These are phyloP conservation scores for Wickerhamomyces kurtzmanii DNA, from an alignment of 805 yeast genomes.

Conservation along the genomic window DNA sequence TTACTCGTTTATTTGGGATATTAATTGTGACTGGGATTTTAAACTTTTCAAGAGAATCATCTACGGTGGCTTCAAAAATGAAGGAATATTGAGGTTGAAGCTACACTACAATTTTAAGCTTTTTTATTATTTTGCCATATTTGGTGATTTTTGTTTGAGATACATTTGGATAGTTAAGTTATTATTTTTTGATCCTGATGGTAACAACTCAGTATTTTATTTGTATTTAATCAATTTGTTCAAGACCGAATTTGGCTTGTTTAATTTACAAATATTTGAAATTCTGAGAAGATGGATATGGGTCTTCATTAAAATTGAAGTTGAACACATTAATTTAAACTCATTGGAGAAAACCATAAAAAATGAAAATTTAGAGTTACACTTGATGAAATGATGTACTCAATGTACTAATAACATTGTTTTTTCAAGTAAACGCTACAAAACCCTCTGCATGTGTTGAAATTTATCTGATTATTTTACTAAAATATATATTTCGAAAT, in stretches of 20 bases:
- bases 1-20: constrained; percentile 85
- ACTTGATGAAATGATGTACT: too few relatives aligned
- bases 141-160: constrained; percentile 54
- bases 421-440: not conserved
- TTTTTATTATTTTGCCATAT: constrained; percentile 48
- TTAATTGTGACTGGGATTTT: constrained; percentile 82
- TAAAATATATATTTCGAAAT: not conserved
- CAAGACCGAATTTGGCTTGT: constrained; percentile 49
- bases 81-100: constrained; percentile 16
- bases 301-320: constrained; percentile 78
- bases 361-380: too few relatives aligned
- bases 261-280: constrained; percentile 64
- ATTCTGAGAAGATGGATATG: constrained; percentile 81
- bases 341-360: too few relatives aligned
- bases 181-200: constrained; percentile 19
- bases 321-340: constrained; percentile 34
- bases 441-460: not conserved
- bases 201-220: too few relatives aligned
- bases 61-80: constrained; percentile 7
- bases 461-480: not conserved
- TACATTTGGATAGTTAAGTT: constrained; percentile 68
- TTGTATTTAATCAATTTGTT: constrained; percentile 16
- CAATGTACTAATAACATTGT: not conserved
- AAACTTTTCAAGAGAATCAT: constrained; percentile 30
- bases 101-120: constrained; percentile 8